phyloP scores from a whole-genome alignment of 2,329 filamentous ascomycete species.

The Ustilaginoidea virens region DNA sequence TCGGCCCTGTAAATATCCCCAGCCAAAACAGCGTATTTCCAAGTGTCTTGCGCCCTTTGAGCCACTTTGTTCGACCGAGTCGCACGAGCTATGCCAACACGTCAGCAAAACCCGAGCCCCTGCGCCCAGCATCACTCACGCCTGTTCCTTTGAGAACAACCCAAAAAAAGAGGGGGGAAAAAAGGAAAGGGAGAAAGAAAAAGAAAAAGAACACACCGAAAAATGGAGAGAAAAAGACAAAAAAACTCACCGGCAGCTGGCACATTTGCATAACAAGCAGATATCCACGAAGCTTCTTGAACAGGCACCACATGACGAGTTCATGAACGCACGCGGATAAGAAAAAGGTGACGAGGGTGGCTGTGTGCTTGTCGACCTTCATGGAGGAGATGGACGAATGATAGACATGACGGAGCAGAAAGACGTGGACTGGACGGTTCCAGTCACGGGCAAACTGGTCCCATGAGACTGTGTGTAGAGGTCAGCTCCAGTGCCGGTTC shows the following conservation, averaged over 20 bases:
- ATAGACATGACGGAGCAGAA: conserved; percentile 65
- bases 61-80: conserved; percentile 49
- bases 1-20: conserved; percentile 63
- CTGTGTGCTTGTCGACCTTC: conserved; percentile 52
- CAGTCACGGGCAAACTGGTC: conserved; percentile 69
- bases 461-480: conserved; percentile 46
- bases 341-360: conserved; percentile 63
- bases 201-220: too few relatives aligned
- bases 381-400: conserved; percentile 62
- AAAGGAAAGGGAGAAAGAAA: background rate
- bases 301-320: conserved; percentile 66
- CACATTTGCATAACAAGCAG: conserved; percentile 58
- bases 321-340: conserved; percentile 59
- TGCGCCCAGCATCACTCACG: background rate
- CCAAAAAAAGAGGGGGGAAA: too few relatives aligned
- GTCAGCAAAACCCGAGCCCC: background rate
- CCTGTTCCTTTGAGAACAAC: too few relatives aligned
- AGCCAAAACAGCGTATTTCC: conserved; percentile 69
- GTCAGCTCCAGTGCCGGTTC: too few relatives aligned
- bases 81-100: conserved; percentile 34
- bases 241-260: conserved; percentile 43
- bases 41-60: conserved; percentile 45
- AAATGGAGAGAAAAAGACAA: background rate
- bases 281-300: conserved; percentile 63
- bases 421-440: conserved; percentile 65